phyloP scores from a whole-genome alignment of 2,329 filamentous ascomycete species.

The Cucurbitaria berberidis region DNA sequence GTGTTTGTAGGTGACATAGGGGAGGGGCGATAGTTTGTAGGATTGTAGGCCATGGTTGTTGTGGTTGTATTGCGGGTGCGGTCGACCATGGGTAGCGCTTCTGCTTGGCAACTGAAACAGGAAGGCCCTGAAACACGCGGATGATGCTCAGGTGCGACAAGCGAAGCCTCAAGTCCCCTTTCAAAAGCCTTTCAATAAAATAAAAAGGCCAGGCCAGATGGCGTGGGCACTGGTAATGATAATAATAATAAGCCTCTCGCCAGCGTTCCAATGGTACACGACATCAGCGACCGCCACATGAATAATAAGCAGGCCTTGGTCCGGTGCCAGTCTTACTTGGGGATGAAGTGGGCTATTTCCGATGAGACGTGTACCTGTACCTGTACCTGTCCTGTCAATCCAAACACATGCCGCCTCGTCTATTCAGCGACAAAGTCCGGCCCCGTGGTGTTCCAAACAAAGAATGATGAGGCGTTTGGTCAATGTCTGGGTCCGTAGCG shows the following conservation, averaged over 20 bases:
- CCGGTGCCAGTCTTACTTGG: too few relatives aligned
- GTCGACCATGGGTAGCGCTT: constrained; percentile 21
- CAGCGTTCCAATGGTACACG: too few relatives aligned
- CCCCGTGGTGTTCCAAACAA: constrained; percentile 2
- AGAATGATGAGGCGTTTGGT: background rate
- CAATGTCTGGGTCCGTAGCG: background rate
- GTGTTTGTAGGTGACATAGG: background rate
- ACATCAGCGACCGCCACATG: too few relatives aligned
- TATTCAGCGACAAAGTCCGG: background rate
- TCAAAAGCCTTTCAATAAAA: background rate
- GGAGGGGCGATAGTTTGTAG: background rate
- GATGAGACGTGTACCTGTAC: too few relatives aligned
- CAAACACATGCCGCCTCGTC: too few relatives aligned
- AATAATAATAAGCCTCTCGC: too few relatives aligned
- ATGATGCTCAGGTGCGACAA: constrained; percentile 31
- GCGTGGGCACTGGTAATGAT: too few relatives aligned
- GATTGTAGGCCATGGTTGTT: background rate
- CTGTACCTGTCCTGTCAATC: background rate
- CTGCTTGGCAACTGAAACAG: constrained; percentile 34
- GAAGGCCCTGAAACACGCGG: constrained; percentile 24
- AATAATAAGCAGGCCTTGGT: too few relatives aligned
- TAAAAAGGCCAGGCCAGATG: background rate
- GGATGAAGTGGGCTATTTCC: too few relatives aligned
- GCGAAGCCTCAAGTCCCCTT: constrained; percentile 22
- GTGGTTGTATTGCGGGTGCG: background rate